Percentiles rank a stretch among this genome's conserved stretches.
Evolutionary conservation across 2,329 filamentous ascomycete species (phyloP).

Genomic region (Phialophora chinensis): DNA sequence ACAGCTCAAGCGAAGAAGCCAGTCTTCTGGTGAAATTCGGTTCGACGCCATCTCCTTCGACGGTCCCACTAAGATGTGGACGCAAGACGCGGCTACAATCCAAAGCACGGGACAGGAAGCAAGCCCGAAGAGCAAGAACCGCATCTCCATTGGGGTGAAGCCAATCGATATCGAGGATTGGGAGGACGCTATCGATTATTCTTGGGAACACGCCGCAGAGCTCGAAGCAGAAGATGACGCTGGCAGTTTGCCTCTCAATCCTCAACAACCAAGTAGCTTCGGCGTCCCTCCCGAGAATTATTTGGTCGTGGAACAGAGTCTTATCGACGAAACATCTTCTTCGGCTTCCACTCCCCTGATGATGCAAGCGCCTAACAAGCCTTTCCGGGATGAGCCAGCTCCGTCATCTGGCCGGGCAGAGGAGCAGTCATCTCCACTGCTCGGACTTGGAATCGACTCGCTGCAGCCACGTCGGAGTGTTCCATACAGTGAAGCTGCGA

Average conservation of each 20-base stretch:
- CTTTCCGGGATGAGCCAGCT: not conserved
- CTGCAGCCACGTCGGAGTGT: slow-evolving; percentile 15
- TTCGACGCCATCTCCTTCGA: slow-evolving; percentile 22
- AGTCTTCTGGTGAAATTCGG: slow-evolving; percentile 33
- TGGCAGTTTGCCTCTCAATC: slow-evolving; percentile 3
- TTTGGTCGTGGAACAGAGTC: slow-evolving; percentile 27
- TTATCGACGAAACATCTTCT: slow-evolving; percentile 28
- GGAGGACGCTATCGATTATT: slow-evolving; percentile 40
- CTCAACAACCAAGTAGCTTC: not conserved
- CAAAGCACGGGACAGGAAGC: not conserved
- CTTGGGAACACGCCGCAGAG: slow-evolving; percentile 38
- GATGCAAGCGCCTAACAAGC: slow-evolving; percentile 29
- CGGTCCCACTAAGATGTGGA: slow-evolving; percentile 3
- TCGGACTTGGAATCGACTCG: slow-evolving; percentile 32
- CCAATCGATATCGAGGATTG: slow-evolving; percentile 36
- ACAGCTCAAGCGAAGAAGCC: slow-evolving; percentile 28
- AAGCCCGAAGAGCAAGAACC: slow-evolving; percentile 17
- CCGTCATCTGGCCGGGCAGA: not conserved
- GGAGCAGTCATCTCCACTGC: slow-evolving; percentile 30
- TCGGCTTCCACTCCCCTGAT: slow-evolving; percentile 37
- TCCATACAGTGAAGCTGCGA: slow-evolving; percentile 9
- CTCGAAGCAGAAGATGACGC: slow-evolving; percentile 20
- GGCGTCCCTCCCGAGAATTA: slow-evolving; percentile 23
- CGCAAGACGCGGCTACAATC: slow-evolving; percentile 1
- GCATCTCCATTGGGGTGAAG: slow-evolving; percentile 32